These are phyloP conservation scores for Nyctanthes arbortristis DNA, from an alignment of 257 asterid species.

Conservation along the genomic window DNA sequence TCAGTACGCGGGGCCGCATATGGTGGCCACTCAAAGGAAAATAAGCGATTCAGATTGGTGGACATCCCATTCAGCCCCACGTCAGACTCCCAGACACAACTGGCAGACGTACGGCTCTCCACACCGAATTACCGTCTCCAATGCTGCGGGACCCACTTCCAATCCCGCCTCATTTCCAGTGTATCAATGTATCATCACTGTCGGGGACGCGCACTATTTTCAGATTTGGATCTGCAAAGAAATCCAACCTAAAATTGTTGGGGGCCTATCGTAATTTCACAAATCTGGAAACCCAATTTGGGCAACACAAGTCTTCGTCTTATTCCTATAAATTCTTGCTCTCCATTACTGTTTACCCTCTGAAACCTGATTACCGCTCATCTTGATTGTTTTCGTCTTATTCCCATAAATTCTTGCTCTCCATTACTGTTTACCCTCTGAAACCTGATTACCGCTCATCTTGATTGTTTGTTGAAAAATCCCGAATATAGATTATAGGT, in stretches of 20 bases:
- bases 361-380: too few species aligned
- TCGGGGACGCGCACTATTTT: not conserved
- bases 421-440: not conserved
- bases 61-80: not conserved
- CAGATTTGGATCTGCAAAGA: not conserved
- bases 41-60: too few species aligned
- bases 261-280: conserved; percentile 2
- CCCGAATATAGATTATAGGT: not conserved
- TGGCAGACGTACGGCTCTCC: not conserved
- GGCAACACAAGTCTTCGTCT: not conserved
- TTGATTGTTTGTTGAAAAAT: not conserved
- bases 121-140: not conserved
- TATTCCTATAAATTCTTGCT: not conserved
- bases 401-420: not conserved
- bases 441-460: too few species aligned
- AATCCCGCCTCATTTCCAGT: not conserved
- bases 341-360: not conserved
- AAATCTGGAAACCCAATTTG: not conserved
- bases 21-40: too few species aligned
- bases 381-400: not conserved
- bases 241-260: not conserved
- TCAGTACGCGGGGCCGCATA: too few species aligned
- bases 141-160: not conserved
- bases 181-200: not conserved
- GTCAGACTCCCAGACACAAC: not conserved